Conservation (phyloP, 176 grass and related monocot genomes). For the Bromus sterilis region DNA sequence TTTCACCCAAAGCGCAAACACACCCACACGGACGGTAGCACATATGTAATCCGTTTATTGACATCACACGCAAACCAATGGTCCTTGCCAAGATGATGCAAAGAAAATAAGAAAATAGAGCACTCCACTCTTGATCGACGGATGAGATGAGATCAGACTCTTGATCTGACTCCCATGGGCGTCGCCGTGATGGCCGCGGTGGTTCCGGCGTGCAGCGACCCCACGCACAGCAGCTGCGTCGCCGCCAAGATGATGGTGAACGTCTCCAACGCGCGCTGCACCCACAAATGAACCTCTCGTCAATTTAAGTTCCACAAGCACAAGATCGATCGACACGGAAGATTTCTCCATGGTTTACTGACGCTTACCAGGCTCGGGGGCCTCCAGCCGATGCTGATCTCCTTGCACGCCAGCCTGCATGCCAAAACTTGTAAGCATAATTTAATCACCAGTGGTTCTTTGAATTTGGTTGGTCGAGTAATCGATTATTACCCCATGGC, state of each 20-base stretch:
- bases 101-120: not conserved
- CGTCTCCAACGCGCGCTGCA: conserved; percentile 66
- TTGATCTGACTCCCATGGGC: not conserved
- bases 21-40: not conserved
- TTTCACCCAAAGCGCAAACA: not conserved
- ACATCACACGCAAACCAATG: not conserved
- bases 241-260: conserved; percentile 59
- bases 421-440: not conserved
- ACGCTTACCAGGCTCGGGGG: conserved; percentile 52
- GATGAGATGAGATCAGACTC: not conserved
- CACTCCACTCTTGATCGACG: not conserved
- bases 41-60: not conserved
- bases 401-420: conserved; percentile 77
- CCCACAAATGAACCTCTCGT: not conserved
- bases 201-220: conserved; percentile 47
- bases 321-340: not conserved
- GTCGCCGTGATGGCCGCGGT: not conserved
- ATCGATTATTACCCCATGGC: conserved; percentile 65
- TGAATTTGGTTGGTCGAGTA: not conserved
- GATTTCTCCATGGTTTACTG: not conserved
- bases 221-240: conserved; percentile 81
- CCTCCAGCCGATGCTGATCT: conserved; percentile 71
- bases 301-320: too few relatives aligned
- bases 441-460: not conserved
- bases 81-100: conserved; percentile 2